These are phyloP conservation scores for Aspergillus felis DNA, from an alignment of 2,329 filamentous ascomycete genomes.

Conservation along the genomic window DNA sequence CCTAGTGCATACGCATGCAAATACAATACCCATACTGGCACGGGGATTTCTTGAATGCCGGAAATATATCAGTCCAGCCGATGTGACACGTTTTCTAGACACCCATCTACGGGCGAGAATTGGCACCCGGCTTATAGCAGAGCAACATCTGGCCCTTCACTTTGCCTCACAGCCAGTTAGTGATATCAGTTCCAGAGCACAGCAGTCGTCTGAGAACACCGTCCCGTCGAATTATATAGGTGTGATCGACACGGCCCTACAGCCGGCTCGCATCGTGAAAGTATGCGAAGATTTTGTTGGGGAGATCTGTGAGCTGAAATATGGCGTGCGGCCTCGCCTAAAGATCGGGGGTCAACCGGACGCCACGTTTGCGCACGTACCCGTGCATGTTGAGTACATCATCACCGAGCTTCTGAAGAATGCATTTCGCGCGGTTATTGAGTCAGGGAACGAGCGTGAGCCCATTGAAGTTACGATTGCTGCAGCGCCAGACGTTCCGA, in stretches of 20 bases:
- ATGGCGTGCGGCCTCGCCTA: slow-evolving; percentile 78
- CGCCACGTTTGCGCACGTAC: slow-evolving; percentile 88
- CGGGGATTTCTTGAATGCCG: slow-evolving; percentile 89
- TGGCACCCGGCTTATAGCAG: slow-evolving; percentile 87
- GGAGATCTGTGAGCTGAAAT: slow-evolving; percentile 94
- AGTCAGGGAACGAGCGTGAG: slow-evolving; percentile 72
- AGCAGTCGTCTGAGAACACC: slow-evolving; percentile 16
- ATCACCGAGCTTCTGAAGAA: slow-evolving; percentile 96
- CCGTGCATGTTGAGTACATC: slow-evolving; percentile 96
- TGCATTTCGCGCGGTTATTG: slow-evolving; percentile 88
- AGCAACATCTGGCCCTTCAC: slow-evolving; percentile 94
- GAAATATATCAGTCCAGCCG: slow-evolving; percentile 75
- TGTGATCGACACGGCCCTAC: slow-evolving; percentile 87
- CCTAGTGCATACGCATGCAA: slow-evolving; percentile 88
- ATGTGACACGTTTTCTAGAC: slow-evolving; percentile 90
- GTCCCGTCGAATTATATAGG: slow-evolving; percentile 69
- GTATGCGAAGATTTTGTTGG: slow-evolving; percentile 85
- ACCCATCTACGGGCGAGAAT: slow-evolving; percentile 91
- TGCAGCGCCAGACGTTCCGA: slow-evolving; percentile 54
- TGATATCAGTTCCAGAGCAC: slow-evolving; percentile 39
- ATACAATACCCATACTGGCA: slow-evolving; percentile 90
- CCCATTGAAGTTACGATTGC: slow-evolving; percentile 92
- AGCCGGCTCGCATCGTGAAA: slow-evolving; percentile 75
- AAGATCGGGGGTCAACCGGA: slow-evolving; percentile 79
- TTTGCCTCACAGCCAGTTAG: slow-evolving; percentile 68